Evolutionary conservation across 192 early-diverging fungal species (phyloP).

Genomic region (Entomortierella chlamydospora): DNA sequence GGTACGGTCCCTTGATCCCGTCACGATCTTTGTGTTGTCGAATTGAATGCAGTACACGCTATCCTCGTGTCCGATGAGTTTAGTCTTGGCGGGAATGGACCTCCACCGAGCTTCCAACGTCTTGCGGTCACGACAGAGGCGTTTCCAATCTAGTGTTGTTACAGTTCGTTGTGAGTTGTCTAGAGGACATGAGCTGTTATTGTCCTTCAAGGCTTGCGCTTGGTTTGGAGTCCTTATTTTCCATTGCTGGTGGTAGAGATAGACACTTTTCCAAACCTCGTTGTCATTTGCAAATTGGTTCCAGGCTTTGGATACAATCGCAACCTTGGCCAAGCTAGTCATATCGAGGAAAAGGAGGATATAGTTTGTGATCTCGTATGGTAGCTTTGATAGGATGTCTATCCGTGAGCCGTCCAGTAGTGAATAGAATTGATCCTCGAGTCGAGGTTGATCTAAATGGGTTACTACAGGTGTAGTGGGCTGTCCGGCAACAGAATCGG

Average conservation of each 20-base stretch:
- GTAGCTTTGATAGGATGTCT: slow-evolving; percentile 75
- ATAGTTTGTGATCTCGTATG: slow-evolving; percentile 77
- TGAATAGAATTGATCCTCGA: slow-evolving; percentile 25
- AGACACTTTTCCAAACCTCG: slow-evolving; percentile 76
- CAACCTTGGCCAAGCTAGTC: slow-evolving; percentile 62
- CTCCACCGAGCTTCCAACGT: slow-evolving; percentile 71
- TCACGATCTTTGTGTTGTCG: slow-evolving; percentile 77
- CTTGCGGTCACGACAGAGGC: slow-evolving; percentile 73
- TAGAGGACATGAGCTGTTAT: background rate
- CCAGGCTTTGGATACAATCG: slow-evolving; percentile 75
- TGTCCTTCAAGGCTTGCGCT: background rate
- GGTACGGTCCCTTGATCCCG: slow-evolving; percentile 80
- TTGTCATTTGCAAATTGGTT: slow-evolving; percentile 72
- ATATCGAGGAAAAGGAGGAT: slow-evolving; percentile 72
- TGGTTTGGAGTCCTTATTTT: slow-evolving; percentile 14
- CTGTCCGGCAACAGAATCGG: background rate
- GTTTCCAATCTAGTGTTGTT: slow-evolving; percentile 70
- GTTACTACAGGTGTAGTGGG: background rate
- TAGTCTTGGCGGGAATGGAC: slow-evolving; percentile 55
- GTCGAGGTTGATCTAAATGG: background rate
- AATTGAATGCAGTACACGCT: slow-evolving; percentile 95
- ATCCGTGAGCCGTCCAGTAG: slow-evolving; percentile 21
- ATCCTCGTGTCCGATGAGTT: slow-evolving; percentile 81
- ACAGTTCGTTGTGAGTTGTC: background rate
- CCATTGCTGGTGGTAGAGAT: slow-evolving; percentile 63